Evolutionary conservation across 2,329 filamentous ascomycete species (phyloP), one percentile per base, ranked within the genome.

Genomic region (Exophiala calicioides): DNA sequence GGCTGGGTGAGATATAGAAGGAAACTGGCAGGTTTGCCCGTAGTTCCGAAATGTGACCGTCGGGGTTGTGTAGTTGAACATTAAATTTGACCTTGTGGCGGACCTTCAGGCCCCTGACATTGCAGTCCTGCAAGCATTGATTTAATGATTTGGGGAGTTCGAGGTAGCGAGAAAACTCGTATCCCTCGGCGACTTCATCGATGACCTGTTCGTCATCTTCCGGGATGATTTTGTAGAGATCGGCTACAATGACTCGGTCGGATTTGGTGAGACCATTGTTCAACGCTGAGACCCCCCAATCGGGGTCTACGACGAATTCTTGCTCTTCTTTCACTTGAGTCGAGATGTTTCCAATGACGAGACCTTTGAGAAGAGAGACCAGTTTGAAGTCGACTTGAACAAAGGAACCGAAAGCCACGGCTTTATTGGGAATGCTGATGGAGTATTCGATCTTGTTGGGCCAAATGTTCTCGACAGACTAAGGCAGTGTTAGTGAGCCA

Each of bases 381-480:
- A 97, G 83, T 53, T 87, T 82, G 72, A 96, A 91, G 59, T 95
- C 84, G 50, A 95, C 78, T 1, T 84, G 82, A 37, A 97, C 83
- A 16, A 79, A 78, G n/a, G 88, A 94, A 38, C 93, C 93, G 60
- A 96, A 95, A 13, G 95, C 86, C 43, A 95, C 85, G 2, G 93
- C 93, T 71, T 96, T 96, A 62, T 89, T 90, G 0, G 93, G 91
- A 8, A 95, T 88, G 47, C 88, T 82, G 54, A 98, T 90, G 21
- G 89, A 91, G 71, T 98, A 98, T 65, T 95, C 88, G 59, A 97
- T 81, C 74, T 98, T 98, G 73, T 95, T 93, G 4, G 90, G 87
- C 93, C 93, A 98, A 55, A 95, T 86, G 63, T 96, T 96, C 68
- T 96, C 90, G 55, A 97, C 90, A 54, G 88, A 78, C 74, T 80